A percentile compares a stretch with the other conserved stretches of the same genome.
Conservation (phyloP, 225 moss, liverwort and hornwort species). For the Neckera pumila region DNA sequence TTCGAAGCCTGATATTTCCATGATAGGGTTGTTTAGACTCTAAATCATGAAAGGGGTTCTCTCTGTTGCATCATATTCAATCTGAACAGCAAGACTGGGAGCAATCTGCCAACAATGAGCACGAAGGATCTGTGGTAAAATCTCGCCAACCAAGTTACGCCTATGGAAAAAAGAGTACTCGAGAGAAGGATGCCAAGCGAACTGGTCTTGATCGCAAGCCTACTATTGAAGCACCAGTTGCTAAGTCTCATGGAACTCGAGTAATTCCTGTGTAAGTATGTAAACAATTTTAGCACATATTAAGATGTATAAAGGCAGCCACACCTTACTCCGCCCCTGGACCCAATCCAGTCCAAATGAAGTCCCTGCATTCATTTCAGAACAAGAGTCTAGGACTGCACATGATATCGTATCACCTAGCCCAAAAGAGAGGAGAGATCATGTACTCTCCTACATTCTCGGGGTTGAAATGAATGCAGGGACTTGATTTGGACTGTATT, state of each 20-base stretch:
- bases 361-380: neutral
- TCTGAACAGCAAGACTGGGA: slow-evolving; percentile 28
- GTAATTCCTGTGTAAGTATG: slow-evolving; percentile 54
- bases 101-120: slow-evolving; percentile 1
- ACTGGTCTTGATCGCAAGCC: slow-evolving; percentile 30
- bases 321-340: neutral
- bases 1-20: neutral
- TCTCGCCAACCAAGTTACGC: slow-evolving; percentile 28
- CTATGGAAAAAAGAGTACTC: slow-evolving; percentile 20
- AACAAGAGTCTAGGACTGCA: neutral
- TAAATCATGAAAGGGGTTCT: neutral
- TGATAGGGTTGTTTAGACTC: neutral
- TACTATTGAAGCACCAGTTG: slow-evolving; percentile 10
- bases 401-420: neutral
- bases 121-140: slow-evolving; percentile 45
- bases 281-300: neutral
- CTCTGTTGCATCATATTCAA: neutral
- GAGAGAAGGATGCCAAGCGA: slow-evolving; percentile 32
- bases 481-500: neutral
- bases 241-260: slow-evolving; percentile 77
- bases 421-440: neutral
- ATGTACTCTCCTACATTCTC: neutral
- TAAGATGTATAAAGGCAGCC: neutral
- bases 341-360: neutral
- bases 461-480: neutral